Evolutionary conservation across 176 grass and related monocot genomes (phyloP).

Genomic region (Musa troglodytarum): DNA sequence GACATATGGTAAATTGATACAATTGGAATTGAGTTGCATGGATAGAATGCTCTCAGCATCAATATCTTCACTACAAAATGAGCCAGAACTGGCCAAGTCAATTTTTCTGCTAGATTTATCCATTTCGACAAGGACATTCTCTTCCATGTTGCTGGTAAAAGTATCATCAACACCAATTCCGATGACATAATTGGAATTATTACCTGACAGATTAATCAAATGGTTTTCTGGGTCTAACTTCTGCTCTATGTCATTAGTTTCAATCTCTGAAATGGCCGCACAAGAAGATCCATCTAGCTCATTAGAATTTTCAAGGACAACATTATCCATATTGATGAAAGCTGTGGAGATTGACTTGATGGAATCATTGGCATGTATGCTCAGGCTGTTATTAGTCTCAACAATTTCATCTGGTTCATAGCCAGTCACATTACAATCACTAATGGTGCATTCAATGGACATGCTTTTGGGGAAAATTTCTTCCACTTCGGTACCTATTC

Average conservation of each 20-base stretch:
- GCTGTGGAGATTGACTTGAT: conserved; percentile 18
- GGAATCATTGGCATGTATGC: conserved; percentile 23
- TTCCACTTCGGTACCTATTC: not conserved
- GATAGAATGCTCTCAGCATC: conserved; percentile 21
- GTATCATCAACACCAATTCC: conserved; percentile 23
- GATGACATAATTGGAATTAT: conserved; percentile 18
- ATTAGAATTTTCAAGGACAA: not conserved
- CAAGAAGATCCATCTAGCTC: conserved; percentile 16
- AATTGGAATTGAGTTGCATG: conserved; percentile 27
- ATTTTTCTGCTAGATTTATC: conserved; percentile 28
- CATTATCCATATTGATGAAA: conserved; percentile 19
- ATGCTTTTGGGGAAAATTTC: not conserved
- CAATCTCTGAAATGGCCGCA: conserved; percentile 28
- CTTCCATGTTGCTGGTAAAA: conserved; percentile 18
- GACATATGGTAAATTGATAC: conserved; percentile 27
- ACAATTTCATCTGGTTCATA: conserved; percentile 22
- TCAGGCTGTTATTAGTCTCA: conserved; percentile 24
- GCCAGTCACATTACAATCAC: conserved; percentile 27
- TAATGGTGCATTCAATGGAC: conserved; percentile 18
- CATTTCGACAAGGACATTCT: conserved; percentile 32
- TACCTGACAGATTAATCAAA: conserved; percentile 20
- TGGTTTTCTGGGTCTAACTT: conserved; percentile 15
- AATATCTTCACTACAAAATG: conserved; percentile 24
- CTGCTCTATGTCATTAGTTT: conserved; percentile 30
- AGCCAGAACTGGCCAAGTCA: conserved; percentile 16